phyloP scores from a whole-genome alignment of 2,329 filamentous ascomycete genomes.

The Beauveria brongniartii region DNA sequence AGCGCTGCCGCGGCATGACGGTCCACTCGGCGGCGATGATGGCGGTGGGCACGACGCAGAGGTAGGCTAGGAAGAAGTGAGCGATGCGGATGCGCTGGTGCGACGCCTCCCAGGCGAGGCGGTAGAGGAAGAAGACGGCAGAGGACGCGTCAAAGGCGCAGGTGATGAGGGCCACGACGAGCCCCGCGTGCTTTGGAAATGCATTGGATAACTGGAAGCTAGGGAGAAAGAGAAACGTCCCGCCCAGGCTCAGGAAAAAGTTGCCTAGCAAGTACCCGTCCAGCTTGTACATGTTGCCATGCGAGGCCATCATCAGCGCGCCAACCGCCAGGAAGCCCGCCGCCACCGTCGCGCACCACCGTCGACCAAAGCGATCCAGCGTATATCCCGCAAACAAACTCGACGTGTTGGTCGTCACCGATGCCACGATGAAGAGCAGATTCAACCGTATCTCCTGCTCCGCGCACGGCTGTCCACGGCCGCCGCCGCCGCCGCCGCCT shows the following conservation, averaged over 20 bases:
- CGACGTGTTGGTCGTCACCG: conserved; percentile 79
- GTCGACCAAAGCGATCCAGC: conserved; percentile 73
- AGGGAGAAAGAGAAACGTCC: conserved; percentile 74
- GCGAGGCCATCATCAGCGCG: conserved; percentile 65
- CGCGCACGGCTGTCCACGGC: conserved; percentile 26
- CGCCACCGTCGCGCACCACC: conserved; percentile 65
- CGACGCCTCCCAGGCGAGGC: conserved; percentile 58
- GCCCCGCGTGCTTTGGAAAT: conserved; percentile 66
- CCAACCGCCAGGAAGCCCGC: conserved; percentile 61
- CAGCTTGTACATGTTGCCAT: conserved; percentile 48
- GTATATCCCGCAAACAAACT: conserved; percentile 80
- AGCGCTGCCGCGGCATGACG: conserved; percentile 32
- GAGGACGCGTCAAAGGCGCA: conserved; percentile 80
- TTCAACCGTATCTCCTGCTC: conserved; percentile 58
- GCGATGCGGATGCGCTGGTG: conserved; percentile 22
- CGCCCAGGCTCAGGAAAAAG: conserved; percentile 67
- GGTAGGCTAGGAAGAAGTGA: conserved; percentile 34
- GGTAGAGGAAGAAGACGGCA: conserved; percentile 68
- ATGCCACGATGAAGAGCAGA: conserved; percentile 86
- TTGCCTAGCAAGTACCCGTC: conserved; percentile 72
- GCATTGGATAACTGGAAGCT: conserved; percentile 81
- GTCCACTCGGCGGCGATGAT: conserved; percentile 29
- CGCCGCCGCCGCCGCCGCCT: conserved; percentile 16
- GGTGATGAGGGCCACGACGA: conserved; percentile 73
- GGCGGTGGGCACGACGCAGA: conserved; percentile 28